Evolutionary conservation across 345 rosid species (phyloP).

Genomic region (Aegle marmelos): DNA sequence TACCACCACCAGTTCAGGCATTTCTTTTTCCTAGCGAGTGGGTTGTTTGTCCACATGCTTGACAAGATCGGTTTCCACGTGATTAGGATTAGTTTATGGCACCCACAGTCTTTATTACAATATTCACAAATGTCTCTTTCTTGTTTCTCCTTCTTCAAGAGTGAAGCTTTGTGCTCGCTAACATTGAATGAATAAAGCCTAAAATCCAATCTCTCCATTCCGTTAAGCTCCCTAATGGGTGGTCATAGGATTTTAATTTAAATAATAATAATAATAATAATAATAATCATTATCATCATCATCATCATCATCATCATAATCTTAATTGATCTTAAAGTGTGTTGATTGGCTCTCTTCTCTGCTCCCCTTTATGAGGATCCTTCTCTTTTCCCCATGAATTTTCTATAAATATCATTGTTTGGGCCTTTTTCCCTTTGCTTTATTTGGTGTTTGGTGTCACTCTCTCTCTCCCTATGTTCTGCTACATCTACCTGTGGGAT

Average conservation of each 20-base stretch:
- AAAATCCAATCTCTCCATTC: neutral
- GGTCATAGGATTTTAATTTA: neutral
- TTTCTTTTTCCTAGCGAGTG: neutral
- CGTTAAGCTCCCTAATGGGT: neutral
- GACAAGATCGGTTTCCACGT: conserved; percentile 38
- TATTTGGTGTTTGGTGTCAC: conserved; percentile 8
- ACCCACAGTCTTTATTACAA: conserved; percentile 25
- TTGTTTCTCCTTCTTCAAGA: conserved; percentile 16
- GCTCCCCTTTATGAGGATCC: conserved; percentile 28
- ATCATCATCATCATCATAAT: no score
- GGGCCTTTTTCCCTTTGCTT: conserved; percentile 12
- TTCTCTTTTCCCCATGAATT: conserved; percentile 38
- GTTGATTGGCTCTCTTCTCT: conserved; percentile 22
- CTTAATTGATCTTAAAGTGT: conserved; percentile 4
- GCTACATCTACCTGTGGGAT: conserved; percentile 27
- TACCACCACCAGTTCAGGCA: neutral
- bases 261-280: neutral
- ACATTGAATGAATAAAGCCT: conserved; percentile 12
- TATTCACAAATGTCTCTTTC: conserved; percentile 24
- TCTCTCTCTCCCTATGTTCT: conserved; percentile 1
- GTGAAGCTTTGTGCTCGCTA: conserved; percentile 27
- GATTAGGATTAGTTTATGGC: conserved; percentile 33
- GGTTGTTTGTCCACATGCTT: conserved; percentile 28
- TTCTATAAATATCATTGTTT: conserved; percentile 19
- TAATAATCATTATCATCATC: no score